Base-by-base conservation (phyloP, 768 basidiomycete species). In the Chalciporus piperatus region DNA sequence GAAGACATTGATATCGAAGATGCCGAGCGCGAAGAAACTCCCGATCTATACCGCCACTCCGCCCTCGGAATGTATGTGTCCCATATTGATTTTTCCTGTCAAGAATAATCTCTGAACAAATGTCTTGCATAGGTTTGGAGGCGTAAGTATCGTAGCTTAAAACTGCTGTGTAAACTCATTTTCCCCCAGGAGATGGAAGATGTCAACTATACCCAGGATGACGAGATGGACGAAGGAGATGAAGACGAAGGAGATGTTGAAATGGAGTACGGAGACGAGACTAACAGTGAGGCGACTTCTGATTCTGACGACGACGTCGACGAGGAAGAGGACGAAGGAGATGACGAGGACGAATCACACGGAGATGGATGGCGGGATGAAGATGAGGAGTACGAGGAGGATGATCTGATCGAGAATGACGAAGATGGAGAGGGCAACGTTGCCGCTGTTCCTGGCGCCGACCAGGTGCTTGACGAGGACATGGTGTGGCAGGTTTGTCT, bases 11-110 rank as follows among this genome's bases (percentile, higher is more conserved):
- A 79, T 17, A 74, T 72, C 7, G 82, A 78, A 46, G 81, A 74
- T 32, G 70, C 66, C 23, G 78, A 70, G 25, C 80, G 87, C 9
- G 89, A 90, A 65, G 89, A 90, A 65, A 92, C 92, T 1, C 92
- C 92, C 4, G 93, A 98, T 69, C 73, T 98, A 17, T 98, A 98
- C 71, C 87, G 95, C 41, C 94, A 93, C 68, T 98, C 97, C 1
- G 91, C 97, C 10, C 78, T 99, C 33, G 97, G 95, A 55, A 94
- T 98, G 94, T 85, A 62, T 58, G 84, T 75, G 16, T 48, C 30
- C 45, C 12, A 28, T 12, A 17, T 45, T 54, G 13, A 22, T 44
- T 41, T 54, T 38, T 22, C 12, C 9, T 9, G n/a, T 19, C 28
- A 14, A 27, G 12, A 37, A n/a, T 19, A 9, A 9, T 42, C 39